Percentiles rank a stretch among this genome's conserved stretches.
phyloP scores from a whole-genome alignment of 352 stramenopile species.

The Phytophthora meadii region DNA sequence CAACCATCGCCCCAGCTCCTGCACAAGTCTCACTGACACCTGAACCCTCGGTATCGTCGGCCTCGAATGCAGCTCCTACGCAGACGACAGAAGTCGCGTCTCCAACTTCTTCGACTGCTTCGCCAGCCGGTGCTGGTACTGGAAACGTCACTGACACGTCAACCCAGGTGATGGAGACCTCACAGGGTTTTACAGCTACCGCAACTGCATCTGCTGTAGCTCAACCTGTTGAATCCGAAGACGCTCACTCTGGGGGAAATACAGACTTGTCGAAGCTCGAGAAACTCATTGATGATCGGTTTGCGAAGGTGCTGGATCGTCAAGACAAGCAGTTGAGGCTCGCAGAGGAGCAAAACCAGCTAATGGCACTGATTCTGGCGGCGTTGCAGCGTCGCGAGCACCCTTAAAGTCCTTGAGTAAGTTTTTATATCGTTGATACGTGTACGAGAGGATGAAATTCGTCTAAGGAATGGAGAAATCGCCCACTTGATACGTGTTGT shows the following conservation, averaged over 20 bases:
- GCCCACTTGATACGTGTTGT: background rate
- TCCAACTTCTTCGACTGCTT: background rate
- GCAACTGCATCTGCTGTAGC: conserved; percentile 4
- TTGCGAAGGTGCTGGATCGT: conserved; percentile 18
- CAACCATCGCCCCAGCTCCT: conserved; percentile 9
- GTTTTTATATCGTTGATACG: too few species aligned
- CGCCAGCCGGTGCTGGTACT: background rate
- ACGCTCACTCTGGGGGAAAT: background rate
- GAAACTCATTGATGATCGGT: conserved; percentile 24
- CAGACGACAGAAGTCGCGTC: background rate
- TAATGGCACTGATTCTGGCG: conserved; percentile 15
- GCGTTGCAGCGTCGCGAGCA: conserved; percentile 8
- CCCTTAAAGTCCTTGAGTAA: background rate
- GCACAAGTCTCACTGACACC: background rate
- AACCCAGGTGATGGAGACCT: background rate
- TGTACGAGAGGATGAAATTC: too few species aligned
- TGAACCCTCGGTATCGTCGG: background rate
- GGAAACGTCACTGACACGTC: background rate
- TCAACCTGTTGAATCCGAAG: conserved; percentile 4
- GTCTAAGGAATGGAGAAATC: too few species aligned
- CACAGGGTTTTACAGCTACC: conserved; percentile 16
- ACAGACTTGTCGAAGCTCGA: conserved; percentile 10
- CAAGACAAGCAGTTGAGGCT: conserved; percentile 27
- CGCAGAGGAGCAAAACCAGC: conserved; percentile 20
- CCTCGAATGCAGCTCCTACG: background rate